Evolutionary conservation across 2,329 filamentous ascomycete genomes (phyloP).

Genomic region (Aspergillus alliaceus): DNA sequence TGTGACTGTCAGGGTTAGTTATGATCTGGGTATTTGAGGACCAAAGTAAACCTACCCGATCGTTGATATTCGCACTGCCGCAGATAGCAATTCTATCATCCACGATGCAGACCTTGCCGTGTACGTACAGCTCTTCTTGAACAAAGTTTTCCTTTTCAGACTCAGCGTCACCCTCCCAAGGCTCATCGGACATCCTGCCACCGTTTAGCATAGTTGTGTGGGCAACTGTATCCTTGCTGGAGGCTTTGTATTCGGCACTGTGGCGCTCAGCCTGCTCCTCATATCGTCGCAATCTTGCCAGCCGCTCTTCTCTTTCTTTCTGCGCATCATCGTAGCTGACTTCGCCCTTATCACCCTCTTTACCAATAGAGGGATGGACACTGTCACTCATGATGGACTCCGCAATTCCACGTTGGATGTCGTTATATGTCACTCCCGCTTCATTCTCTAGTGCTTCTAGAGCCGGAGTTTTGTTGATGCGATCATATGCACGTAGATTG

Average conservation of each 20-base stretch:
- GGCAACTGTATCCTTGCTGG: slow-evolving; percentile 60
- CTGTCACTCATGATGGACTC: slow-evolving; percentile 81
- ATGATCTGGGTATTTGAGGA: not conserved
- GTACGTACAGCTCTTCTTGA: slow-evolving; percentile 94
- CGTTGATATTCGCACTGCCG: slow-evolving; percentile 71
- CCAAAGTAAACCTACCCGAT: slow-evolving; percentile 45
- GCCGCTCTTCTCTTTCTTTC: slow-evolving; percentile 44
- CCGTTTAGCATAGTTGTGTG: slow-evolving; percentile 79
- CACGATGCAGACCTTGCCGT: slow-evolving; percentile 80
- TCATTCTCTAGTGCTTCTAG: slow-evolving; percentile 75
- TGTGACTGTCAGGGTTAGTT: slow-evolving; percentile 56
- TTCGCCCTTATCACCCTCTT: slow-evolving; percentile 48
- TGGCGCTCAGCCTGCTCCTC: slow-evolving; percentile 21
- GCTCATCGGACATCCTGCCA: slow-evolving; percentile 64
- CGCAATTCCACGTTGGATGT: slow-evolving; percentile 83
- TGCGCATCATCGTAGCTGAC: slow-evolving; percentile 35
- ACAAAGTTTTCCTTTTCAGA: slow-evolving; percentile 85
- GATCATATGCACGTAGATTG: slow-evolving; percentile 89
- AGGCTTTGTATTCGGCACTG: slow-evolving; percentile 21
- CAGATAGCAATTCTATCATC: slow-evolving; percentile 82
- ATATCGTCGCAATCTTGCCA: slow-evolving; percentile 36
- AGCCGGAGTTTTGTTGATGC: slow-evolving; percentile 76
- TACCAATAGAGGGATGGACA: slow-evolving; percentile 54
- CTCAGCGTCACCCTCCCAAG: slow-evolving; percentile 73
- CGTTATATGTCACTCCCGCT: slow-evolving; percentile 79